phyloP scores from a whole-genome alignment of 169 alveolate species.

The Babesia ovis region DNA sequence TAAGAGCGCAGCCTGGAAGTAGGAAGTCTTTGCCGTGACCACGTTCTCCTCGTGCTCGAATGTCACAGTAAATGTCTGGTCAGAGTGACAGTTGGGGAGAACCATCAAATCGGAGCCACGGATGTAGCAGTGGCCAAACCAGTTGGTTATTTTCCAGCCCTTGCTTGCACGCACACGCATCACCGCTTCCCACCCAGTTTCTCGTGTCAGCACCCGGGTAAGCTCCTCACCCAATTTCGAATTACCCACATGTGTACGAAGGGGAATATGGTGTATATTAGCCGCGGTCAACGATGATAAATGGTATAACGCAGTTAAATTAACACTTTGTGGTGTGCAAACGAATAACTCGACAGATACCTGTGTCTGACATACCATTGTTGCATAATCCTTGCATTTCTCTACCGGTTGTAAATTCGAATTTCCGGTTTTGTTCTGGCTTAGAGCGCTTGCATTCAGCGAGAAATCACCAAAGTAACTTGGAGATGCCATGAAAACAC shows the following conservation, averaged over 20 bases:
- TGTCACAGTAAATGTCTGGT: conserved; percentile 85
- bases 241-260: conserved; percentile 68
- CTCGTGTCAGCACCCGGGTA: conserved; percentile 82
- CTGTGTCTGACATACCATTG: conserved; percentile 49
- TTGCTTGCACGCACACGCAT: conserved; percentile 93
- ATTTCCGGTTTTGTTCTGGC: conserved; percentile 34
- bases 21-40: conserved; percentile 81
- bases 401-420: conserved; percentile 40
- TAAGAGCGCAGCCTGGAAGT: conserved; percentile 94
- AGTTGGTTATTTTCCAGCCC: conserved; percentile 91
- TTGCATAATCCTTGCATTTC: conserved; percentile 56
- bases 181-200: conserved; percentile 96
- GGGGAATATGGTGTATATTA: conserved; percentile 68
- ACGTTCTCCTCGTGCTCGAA: conserved; percentile 84
- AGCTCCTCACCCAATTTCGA: conserved; percentile 84
- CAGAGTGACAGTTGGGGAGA: conserved; percentile 88
- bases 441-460: conserved; percentile 49
- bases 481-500: conserved; percentile 83
- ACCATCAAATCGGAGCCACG: conserved; percentile 90
- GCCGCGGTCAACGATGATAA: conserved; percentile 58
- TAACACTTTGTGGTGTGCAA: conserved; percentile 78
- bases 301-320: conserved; percentile 28
- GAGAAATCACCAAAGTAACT: conserved; percentile 83
- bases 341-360: conserved; percentile 82
- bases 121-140: conserved; percentile 91